A percentile compares a stretch with the other conserved stretches of the same genome.
Conservation (phyloP, 257 asterid genomes). For the Gardenia jasminoides region DNA sequence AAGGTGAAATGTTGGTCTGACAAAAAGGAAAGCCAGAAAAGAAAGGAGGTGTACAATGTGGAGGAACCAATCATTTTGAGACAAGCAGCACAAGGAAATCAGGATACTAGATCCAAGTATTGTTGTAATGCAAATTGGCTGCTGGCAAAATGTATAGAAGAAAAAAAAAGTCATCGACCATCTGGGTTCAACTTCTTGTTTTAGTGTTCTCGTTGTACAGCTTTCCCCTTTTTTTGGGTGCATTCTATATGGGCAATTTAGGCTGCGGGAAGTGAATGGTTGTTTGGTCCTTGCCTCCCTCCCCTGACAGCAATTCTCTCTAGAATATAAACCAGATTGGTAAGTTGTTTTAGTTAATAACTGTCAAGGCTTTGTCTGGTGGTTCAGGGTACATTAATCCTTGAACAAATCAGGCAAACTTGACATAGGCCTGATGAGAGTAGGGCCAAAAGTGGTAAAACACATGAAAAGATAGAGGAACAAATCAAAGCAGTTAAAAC, state of each 20-base stretch:
- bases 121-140: slow-evolving; percentile 1
- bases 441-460: neutral
- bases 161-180: neutral
- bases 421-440: no score
- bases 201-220: neutral
- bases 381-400: no score
- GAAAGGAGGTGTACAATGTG: neutral
- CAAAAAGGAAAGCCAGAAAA: neutral
- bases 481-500: neutral
- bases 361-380: no score
- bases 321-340: neutral
- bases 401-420: neutral
- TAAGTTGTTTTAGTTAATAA: no score
- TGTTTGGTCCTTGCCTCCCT: no score
- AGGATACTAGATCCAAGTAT: slow-evolving; percentile 1
- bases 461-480: no score
- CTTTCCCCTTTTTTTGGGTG: neutral
- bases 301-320: neutral
- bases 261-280: no score
- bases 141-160: slow-evolving; percentile 42
- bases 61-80: neutral
- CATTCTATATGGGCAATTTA: neutral
- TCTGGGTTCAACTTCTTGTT: neutral
- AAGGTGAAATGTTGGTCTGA: slow-evolving; percentile 55
- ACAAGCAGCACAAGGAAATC: neutral